phyloP scores from a whole-genome alignment of 1,284 basidiomycete genomes.

The Pascua sp. region DNA sequence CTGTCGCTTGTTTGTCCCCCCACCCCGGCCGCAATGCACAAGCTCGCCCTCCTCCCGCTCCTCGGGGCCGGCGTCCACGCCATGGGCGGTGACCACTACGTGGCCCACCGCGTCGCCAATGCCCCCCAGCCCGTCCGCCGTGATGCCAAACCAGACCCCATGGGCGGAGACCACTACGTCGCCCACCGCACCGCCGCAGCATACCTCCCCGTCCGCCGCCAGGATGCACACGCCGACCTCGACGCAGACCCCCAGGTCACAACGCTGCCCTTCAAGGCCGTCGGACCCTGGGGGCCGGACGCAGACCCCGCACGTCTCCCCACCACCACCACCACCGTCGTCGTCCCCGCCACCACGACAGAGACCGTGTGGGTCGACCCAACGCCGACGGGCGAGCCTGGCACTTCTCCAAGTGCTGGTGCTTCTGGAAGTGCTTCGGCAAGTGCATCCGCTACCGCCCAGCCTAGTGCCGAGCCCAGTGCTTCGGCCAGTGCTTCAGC shows the following conservation, averaged over 20 bases:
- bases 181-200: slow-evolving; percentile 4
- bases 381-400: slow-evolving; percentile 11
- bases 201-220: neutral
- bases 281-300: neutral
- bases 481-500: neutral
- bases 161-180: slow-evolving; percentile 17
- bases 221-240: slow-evolving; percentile 2
- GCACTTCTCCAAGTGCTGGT: neutral
- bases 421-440: neutral
- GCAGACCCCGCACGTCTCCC: slow-evolving; percentile 20
- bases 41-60: slow-evolving; percentile 15
- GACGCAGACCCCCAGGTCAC: slow-evolving; percentile 1
- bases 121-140: slow-evolving; percentile 1
- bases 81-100: slow-evolving; percentile 18
- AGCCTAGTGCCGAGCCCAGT: neutral
- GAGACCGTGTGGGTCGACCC: slow-evolving; percentile 43
- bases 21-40: too few species aligned
- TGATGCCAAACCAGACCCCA: neutral
- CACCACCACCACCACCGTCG: slow-evolving; percentile 45
- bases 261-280: neutral
- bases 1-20: neutral
- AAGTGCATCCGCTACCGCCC: neutral
- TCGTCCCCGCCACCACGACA: slow-evolving; percentile 39
- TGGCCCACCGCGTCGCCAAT: slow-evolving; percentile 5
- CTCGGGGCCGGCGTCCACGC: slow-evolving; percentile 9